Evolutionary conservation across 2,329 filamentous ascomycete species (phyloP).

Genomic region (Venturia pyrina): DNA sequence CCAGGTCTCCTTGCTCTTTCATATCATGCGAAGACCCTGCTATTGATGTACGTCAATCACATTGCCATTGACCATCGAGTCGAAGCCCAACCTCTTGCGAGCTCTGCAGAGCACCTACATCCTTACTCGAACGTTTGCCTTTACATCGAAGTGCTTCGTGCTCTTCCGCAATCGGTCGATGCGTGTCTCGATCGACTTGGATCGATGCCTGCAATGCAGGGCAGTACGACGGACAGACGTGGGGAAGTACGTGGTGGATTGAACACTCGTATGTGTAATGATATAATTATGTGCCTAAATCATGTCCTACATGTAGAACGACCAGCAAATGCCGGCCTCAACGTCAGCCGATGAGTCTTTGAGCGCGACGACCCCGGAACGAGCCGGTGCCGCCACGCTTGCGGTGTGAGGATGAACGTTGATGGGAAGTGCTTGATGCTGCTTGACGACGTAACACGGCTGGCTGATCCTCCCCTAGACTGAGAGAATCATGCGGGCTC

Average conservation of each 20-base stretch:
- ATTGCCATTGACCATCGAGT: background rate
- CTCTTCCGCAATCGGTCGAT: background rate
- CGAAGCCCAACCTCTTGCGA: background rate
- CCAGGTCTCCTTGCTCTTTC: background rate
- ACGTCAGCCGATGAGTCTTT: slow-evolving; percentile 1
- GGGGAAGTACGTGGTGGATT: background rate
- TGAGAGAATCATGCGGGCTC: slow-evolving; percentile 6
- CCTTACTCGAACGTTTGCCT: background rate
- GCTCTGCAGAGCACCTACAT: background rate
- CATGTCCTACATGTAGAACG: slow-evolving; percentile 5
- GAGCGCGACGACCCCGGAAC: slow-evolving; percentile 2
- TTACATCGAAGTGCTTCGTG: background rate
- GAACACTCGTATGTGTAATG: background rate
- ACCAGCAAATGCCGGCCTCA: slow-evolving; percentile 5
- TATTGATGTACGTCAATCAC: background rate
- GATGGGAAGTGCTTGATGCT: background rate
- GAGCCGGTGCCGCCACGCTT: slow-evolving; percentile 2
- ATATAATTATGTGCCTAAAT: background rate
- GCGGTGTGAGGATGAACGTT: background rate
- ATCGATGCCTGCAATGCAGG: background rate
- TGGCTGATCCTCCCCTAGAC: background rate
- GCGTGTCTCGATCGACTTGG: background rate
- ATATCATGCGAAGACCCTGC: background rate
- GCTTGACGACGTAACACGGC: background rate
- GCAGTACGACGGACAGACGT: background rate